Conservation (phyloP, 192 early-diverging fungal genomes). For the Gamsiella multidivaricata region DNA sequence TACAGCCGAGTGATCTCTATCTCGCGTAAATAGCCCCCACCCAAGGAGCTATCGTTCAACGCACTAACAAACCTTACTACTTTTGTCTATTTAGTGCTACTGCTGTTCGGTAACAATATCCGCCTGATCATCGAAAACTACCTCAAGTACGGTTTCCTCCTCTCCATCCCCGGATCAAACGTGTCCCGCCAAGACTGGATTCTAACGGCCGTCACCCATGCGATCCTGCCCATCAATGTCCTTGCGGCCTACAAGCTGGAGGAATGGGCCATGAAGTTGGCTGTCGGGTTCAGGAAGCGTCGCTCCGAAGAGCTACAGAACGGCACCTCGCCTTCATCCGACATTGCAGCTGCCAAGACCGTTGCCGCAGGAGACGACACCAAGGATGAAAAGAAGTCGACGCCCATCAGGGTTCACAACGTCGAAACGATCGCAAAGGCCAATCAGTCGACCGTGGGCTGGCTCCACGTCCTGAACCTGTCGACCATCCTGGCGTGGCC, state of each 20-base stretch:
- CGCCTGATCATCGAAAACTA: slow-evolving; percentile 91
- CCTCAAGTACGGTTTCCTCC: slow-evolving; percentile 86
- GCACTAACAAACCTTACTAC: no score
- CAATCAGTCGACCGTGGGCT: slow-evolving; percentile 37
- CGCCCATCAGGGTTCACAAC: slow-evolving; percentile 8
- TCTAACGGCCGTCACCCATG: slow-evolving; percentile 60
- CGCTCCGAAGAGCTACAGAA: slow-evolving; percentile 7
- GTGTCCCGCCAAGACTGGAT: slow-evolving; percentile 67
- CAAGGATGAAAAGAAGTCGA: background rate
- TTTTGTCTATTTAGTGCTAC: slow-evolving; percentile 63
- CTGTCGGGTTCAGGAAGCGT: slow-evolving; percentile 40
- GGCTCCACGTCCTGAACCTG: slow-evolving; percentile 67
- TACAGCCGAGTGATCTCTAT: background rate
- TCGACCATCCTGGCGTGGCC: slow-evolving; percentile 66
- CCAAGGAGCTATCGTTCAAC: no score
- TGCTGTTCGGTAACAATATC: slow-evolving; percentile 84
- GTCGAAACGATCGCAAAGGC: slow-evolving; percentile 36
- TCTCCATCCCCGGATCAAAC: slow-evolving; percentile 72
- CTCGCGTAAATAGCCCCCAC: no score
- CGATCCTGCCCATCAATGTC: slow-evolving; percentile 64
- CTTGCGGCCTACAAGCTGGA: slow-evolving; percentile 72
- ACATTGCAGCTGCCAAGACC: background rate
- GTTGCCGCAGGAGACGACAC: slow-evolving; percentile 17
- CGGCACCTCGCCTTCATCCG: background rate
- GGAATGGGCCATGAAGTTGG: slow-evolving; percentile 47